phyloP scores from a whole-genome alignment of 306 rosid species.

The Mucuna pruriens region DNA sequence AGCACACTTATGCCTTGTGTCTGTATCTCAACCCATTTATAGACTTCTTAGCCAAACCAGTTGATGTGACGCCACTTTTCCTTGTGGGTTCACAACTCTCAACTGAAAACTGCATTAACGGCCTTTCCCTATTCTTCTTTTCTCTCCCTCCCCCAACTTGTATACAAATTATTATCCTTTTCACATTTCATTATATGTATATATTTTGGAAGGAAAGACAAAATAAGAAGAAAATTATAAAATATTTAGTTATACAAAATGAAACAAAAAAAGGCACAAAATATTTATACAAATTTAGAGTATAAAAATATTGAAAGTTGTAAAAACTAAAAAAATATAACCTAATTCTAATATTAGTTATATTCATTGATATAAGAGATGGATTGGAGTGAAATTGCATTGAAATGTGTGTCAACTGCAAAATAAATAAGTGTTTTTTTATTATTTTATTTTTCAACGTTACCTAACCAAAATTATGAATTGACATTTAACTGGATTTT shows the following conservation, averaged over 20 bases:
- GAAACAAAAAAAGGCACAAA: not conserved
- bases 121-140: not conserved
- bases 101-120: slow-evolving; percentile 54
- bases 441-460: not conserved
- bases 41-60: slow-evolving; percentile 5
- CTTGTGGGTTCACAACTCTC: slow-evolving; percentile 1
- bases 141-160: not conserved
- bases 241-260: no score
- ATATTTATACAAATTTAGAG: not conserved
- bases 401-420: not conserved
- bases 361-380: no score
- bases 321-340: not conserved
- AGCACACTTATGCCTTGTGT: not conserved
- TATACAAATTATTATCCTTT: not conserved
- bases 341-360: no score
- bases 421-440: not conserved
- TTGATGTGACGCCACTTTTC: not conserved
- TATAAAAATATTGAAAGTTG: not conserved
- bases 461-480: not conserved
- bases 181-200: not conserved
- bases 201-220: not conserved
- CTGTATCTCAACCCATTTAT: not conserved
- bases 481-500: not conserved
- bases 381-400: not conserved
- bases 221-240: not conserved